Conservation (phyloP, 208 protist genomes). For the Acanthamoeba culbertsoni region DNA sequence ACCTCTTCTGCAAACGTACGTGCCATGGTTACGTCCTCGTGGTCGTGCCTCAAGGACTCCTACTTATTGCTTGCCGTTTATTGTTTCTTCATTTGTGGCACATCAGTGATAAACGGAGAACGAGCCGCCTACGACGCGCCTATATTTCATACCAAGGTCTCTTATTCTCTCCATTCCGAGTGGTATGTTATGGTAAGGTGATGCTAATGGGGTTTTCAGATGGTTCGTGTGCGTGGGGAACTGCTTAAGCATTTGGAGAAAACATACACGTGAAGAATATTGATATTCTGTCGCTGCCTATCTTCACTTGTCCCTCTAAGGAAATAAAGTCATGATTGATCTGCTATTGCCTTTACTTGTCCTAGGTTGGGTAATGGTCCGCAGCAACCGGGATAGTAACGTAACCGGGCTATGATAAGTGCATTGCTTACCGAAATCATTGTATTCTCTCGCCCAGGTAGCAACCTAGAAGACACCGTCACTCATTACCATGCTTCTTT, state of each 20-base stretch:
- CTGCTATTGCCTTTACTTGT: too few species aligned
- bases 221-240: neutral
- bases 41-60: neutral
- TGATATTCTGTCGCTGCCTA: too few species aligned
- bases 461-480: too few species aligned
- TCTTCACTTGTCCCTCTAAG: too few species aligned
- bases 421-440: too few species aligned
- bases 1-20: constrained; percentile 24
- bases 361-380: too few species aligned
- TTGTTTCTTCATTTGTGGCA: neutral
- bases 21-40: neutral
- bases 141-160: constrained; percentile 3
- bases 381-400: too few species aligned
- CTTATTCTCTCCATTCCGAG: neutral
- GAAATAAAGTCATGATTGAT: too few species aligned
- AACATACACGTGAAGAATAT: neutral
- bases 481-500: too few species aligned
- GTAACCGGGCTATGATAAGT: too few species aligned
- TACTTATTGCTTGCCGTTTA: neutral
- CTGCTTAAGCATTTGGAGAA: constrained; percentile 55
- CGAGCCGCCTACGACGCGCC: constrained; percentile 49
- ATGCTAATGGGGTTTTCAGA: neutral
- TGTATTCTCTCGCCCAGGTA: too few species aligned
- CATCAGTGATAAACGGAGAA: constrained; percentile 35
- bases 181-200: neutral